Evolutionary conservation across 345 rosid species (phyloP), one percentile per base, ranked within the genome.

Genomic region (Eucalyptus viminalis): DNA sequence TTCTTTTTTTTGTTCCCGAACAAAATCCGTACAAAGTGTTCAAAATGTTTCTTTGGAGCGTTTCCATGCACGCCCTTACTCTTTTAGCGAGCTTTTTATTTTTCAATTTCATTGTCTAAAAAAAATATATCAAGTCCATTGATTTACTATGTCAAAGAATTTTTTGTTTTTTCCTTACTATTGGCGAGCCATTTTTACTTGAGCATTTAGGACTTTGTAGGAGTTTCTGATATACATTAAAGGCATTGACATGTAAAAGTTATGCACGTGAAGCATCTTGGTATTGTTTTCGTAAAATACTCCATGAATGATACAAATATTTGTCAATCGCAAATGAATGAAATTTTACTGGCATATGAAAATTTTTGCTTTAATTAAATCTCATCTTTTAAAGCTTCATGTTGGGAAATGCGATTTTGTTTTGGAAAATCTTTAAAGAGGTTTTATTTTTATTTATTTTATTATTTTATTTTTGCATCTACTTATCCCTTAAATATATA

Each of bases 281-380:
- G n/a, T 29, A 6, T 0, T 65, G 27, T 4, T 65, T 65, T n/a
- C 19, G 0, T 29, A 14, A 65, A 14, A 60, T 65, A 65, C 37
- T 65, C 76, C 2, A n/a, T n/a, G 76, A 65, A 65, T n/a, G 76
- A 65, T n/a, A 15, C 34, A 65, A 14, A 65, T 2, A 1, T 65
- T n/a, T 69, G 80, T 69, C 25, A 69, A 34, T 34, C 44, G 13
- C 24, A 34, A 69, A 34, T 69, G 25, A 69, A 69, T 5, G 80
- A 3, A 65, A 69, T 34, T 34, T 17, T 40, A 17, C 22, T 34
- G 44, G 44, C 25, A 9, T 34, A 34, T 34, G 80, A 19, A 2
- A 69, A 34, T 0, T 34, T 69, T 69, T 34, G 6, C 80, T 34
- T 16, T 15, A 15, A 67, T 67, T 31, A 31, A 67, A 67, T 67